These are phyloP conservation scores for Rhinocladiella similis DNA, from an alignment of 2,329 filamentous ascomycete species.

Conservation along the genomic window DNA sequence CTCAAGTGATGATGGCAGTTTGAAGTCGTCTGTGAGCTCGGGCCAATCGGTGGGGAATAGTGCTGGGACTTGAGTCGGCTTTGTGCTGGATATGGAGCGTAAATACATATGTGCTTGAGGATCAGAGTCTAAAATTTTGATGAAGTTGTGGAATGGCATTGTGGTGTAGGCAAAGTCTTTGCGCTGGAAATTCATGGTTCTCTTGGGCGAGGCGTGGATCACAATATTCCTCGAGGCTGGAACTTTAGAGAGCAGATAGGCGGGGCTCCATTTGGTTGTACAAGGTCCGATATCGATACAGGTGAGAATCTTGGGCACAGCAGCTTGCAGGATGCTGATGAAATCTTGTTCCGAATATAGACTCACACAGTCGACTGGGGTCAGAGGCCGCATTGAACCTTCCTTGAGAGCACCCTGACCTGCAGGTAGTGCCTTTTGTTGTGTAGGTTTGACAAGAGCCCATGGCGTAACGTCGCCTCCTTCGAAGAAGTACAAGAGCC, in stretches of 20 bases:
- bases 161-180: conserved; percentile 82
- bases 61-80: conserved; percentile 70
- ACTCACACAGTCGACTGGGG: conserved; percentile 12
- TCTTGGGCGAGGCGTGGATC: conserved; percentile 67
- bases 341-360: conserved; percentile 46
- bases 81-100: conserved; percentile 70
- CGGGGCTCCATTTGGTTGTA: conserved; percentile 64
- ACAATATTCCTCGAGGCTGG: conserved; percentile 65
- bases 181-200: conserved; percentile 74
- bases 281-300: conserved; percentile 68
- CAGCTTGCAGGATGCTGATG: conserved; percentile 55
- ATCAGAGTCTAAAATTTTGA: conserved; percentile 53
- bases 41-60: conserved; percentile 72
- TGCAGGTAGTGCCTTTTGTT: conserved; percentile 13
- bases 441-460: conserved; percentile 31
- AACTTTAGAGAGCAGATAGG: conserved; percentile 65
- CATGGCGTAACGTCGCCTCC: conserved; percentile 34
- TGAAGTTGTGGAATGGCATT: conserved; percentile 65
- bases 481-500: conserved; percentile 42
- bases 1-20: conserved; percentile 61
- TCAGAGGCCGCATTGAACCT: not conserved
- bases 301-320: conserved; percentile 66
- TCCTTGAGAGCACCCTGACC: not conserved
- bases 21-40: conserved; percentile 67
- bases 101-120: conserved; percentile 68